Conservation (phyloP, 208 protist species). For the Strigomonas culicis region DNA sequence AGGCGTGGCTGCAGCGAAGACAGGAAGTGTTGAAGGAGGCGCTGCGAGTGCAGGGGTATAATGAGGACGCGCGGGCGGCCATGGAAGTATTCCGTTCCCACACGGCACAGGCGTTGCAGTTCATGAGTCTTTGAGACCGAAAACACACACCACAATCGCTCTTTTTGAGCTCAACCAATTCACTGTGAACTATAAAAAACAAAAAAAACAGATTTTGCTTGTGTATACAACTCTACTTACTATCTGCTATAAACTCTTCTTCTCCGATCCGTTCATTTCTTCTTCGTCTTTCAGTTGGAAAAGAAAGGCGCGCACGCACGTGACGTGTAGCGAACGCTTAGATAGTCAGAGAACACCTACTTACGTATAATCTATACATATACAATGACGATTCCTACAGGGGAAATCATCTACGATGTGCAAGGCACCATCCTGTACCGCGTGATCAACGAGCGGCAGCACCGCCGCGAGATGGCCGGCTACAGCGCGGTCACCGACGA, state of each 20-base stretch:
- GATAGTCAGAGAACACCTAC: too few species aligned
- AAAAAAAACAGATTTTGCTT: not conserved
- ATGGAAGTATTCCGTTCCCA: slow-evolving; percentile 29
- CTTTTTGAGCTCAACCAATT: not conserved
- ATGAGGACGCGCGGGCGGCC: slow-evolving; percentile 39
- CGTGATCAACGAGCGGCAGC: slow-evolving; percentile 26
- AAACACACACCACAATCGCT: too few species aligned
- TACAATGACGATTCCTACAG: slow-evolving; percentile 39
- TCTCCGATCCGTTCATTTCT: slow-evolving; percentile 1
- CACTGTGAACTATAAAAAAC: not conserved
- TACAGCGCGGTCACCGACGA: not conserved
- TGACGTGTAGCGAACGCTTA: too few species aligned
- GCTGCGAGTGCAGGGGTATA: slow-evolving; percentile 53
- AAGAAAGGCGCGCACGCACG: too few species aligned
- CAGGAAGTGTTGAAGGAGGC: slow-evolving; percentile 58
- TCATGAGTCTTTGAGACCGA: not conserved
- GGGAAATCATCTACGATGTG: slow-evolving; percentile 55
- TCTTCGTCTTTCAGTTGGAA: too few species aligned
- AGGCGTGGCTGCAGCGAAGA: slow-evolving; percentile 31
- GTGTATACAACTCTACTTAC: not conserved
- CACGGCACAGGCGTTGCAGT: not conserved
- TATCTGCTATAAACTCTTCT: slow-evolving; percentile 8
- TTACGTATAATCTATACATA: not conserved
- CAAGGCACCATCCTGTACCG: slow-evolving; percentile 70
- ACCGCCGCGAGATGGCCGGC: slow-evolving; percentile 19